A percentile compares a stretch with the other conserved stretches of the same genome.
phyloP scores from a whole-genome alignment of 805 yeast species.

The Ogataea ramenticola region DNA sequence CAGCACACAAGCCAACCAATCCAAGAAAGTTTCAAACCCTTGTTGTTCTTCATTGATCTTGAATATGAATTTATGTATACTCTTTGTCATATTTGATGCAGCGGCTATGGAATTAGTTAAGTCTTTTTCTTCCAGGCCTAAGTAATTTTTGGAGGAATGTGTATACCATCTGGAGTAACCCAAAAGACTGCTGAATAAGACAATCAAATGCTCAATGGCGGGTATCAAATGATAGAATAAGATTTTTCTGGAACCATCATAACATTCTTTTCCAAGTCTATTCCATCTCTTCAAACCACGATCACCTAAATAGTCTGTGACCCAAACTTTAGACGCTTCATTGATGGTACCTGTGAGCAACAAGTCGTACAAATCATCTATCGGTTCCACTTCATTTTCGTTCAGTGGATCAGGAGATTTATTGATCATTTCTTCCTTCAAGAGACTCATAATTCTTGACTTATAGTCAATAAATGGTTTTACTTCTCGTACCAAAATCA shows the following conservation, averaged over 20 bases:
- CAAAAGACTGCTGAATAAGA: slow-evolving; percentile 34
- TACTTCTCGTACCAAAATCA: slow-evolving; percentile 21
- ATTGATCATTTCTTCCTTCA: slow-evolving; percentile 27
- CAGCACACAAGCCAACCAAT: slow-evolving; percentile 35
- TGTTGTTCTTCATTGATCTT: slow-evolving; percentile 39
- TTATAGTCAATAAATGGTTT: slow-evolving; percentile 32
- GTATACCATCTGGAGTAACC: slow-evolving; percentile 34
- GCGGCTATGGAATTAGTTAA: slow-evolving; percentile 12
- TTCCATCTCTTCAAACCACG: slow-evolving; percentile 53
- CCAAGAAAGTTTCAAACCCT: slow-evolving; percentile 35
- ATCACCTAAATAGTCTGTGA: slow-evolving; percentile 61
- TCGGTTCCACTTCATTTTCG: slow-evolving; percentile 19
- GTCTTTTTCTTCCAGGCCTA: slow-evolving; percentile 12
- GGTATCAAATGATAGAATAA: slow-evolving; percentile 46
- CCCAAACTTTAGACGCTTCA: slow-evolving; percentile 44
- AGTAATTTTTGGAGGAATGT: slow-evolving; percentile 9
- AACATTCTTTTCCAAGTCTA: slow-evolving; percentile 40
- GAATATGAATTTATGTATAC: slow-evolving; percentile 32
- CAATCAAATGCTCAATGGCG: slow-evolving; percentile 46
- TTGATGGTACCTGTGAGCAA: slow-evolving; percentile 50
- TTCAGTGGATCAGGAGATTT: slow-evolving; percentile 5
- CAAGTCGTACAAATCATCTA: slow-evolving; percentile 37
- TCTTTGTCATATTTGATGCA: slow-evolving; percentile 22
- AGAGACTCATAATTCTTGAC: slow-evolving; percentile 25
- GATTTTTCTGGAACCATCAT: slow-evolving; percentile 41